A percentile compares a stretch with the other conserved stretches of the same genome.
These are phyloP conservation scores for Leishmania amazonensis DNA, from an alignment of 208 protist species.

Conservation along the genomic window DNA sequence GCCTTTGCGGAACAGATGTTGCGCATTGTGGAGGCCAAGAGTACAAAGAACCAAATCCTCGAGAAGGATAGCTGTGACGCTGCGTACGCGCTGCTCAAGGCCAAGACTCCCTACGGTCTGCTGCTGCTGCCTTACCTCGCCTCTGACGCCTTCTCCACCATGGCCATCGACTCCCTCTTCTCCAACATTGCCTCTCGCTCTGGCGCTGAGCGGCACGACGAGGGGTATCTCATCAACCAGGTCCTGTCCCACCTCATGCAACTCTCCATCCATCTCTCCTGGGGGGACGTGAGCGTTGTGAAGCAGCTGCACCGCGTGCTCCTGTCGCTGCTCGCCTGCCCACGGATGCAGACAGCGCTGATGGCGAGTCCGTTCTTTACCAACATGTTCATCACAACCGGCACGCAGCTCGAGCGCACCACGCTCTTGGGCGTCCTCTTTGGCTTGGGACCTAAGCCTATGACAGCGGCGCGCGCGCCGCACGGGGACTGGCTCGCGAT, in stretches of 20 bases:
- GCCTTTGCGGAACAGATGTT: conserved; percentile 62
- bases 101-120: conserved; percentile 42
- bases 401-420: conserved; percentile 62
- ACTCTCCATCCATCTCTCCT: conserved; percentile 42
- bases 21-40: conserved; percentile 38
- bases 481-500: conserved; percentile 34
- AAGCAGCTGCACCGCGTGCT: conserved; percentile 53
- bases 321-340: conserved; percentile 48
- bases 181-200: conserved; percentile 47
- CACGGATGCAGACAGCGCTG: conserved; percentile 41
- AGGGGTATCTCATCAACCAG: conserved; percentile 62
- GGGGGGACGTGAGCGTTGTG: conserved; percentile 50
- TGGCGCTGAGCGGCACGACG: conserved; percentile 34
- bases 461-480: background rate
- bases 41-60: conserved; percentile 39
- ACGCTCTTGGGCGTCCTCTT: conserved; percentile 82
- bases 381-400: conserved; percentile 43
- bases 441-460: conserved; percentile 48
- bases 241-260: conserved; percentile 69
- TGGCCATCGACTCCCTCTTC: conserved; percentile 68
- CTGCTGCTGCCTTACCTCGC: conserved; percentile 82
- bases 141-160: conserved; percentile 53
- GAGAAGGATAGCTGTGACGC: conserved; percentile 46
- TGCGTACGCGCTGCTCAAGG: conserved; percentile 48
- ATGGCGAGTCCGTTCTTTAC: conserved; percentile 62